phyloP scores from a whole-genome alignment of 2,329 filamentous ascomycete species.

The Fusarium sulawesiense region DNA sequence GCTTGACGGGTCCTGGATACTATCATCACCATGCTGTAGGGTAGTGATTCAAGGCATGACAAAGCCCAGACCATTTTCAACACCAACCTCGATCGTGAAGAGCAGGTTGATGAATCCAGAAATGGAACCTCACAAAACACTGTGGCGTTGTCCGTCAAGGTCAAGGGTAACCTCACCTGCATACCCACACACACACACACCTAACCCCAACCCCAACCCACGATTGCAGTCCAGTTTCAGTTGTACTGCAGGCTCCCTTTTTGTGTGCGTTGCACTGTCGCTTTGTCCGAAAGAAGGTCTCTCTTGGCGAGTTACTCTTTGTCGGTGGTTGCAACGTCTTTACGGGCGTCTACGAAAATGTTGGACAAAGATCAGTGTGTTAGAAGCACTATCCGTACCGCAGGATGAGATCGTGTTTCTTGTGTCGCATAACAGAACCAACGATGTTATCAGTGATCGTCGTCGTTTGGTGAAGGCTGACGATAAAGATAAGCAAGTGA shows the following conservation, averaged over 20 bases:
- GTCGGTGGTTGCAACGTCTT: slow-evolving; percentile 20
- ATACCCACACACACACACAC: slow-evolving; percentile 20
- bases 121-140: slow-evolving; percentile 11
- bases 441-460: slow-evolving; percentile 17
- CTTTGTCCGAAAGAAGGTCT: slow-evolving; percentile 27
- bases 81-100: slow-evolving; percentile 22
- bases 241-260: not conserved
- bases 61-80: slow-evolving; percentile 18
- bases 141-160: slow-evolving; percentile 22
- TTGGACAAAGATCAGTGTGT: slow-evolving; percentile 2
- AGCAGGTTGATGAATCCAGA: slow-evolving; percentile 21
- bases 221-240: slow-evolving; percentile 8
- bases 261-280: slow-evolving; percentile 10
- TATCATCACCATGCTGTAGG: slow-evolving; percentile 10
- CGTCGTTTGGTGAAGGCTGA: slow-evolving; percentile 16
- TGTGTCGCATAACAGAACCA: slow-evolving; percentile 10
- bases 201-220: slow-evolving; percentile 26
- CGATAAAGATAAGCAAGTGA: slow-evolving; percentile 28
- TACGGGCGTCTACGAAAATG: slow-evolving; percentile 26
- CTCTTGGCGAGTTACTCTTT: slow-evolving; percentile 35
- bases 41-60: slow-evolving; percentile 26
- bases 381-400: not conserved
- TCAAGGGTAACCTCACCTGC: slow-evolving; percentile 22
- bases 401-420: slow-evolving; percentile 9
- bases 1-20: not conserved